Percentiles rank a stretch among this genome's conserved stretches.
These are phyloP conservation scores for Penicillium herquei DNA, from an alignment of 495 filamentous ascomycete species.

Conservation along the genomic window DNA sequence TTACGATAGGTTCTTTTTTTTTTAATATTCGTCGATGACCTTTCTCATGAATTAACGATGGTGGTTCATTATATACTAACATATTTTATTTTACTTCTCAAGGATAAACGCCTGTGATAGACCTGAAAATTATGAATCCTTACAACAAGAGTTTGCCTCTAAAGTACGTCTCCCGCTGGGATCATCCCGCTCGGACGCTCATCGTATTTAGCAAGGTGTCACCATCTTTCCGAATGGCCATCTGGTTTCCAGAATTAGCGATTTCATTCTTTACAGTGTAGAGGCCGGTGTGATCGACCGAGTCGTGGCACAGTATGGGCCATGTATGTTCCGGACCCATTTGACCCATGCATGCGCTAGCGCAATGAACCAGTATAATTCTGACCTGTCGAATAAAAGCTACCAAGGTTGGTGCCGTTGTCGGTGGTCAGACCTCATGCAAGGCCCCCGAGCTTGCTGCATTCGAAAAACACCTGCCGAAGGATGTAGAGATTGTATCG, in stretches of 20 bases:
- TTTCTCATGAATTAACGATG: neutral
- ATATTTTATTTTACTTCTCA: constrained; percentile 14
- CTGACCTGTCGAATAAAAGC: constrained; percentile 54
- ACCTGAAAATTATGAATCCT: constrained; percentile 73
- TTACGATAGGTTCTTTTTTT: neutral
- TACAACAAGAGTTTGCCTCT: constrained; percentile 75
- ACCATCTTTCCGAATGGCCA: constrained; percentile 86
- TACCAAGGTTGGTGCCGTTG: constrained; percentile 89
- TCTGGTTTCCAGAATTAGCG: constrained; percentile 88
- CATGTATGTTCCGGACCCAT: constrained; percentile 64
- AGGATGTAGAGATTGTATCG: constrained; percentile 89
- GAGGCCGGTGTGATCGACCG: constrained; percentile 86
- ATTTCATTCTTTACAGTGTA: constrained; percentile 97
- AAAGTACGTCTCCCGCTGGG: constrained; percentile 54
- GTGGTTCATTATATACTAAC: constrained; percentile 29
- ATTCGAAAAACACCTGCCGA: constrained; percentile 84
- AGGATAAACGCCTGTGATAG: constrained; percentile 95
- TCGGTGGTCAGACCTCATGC: constrained; percentile 96
- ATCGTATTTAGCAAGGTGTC: constrained; percentile 45
- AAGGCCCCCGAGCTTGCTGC: constrained; percentile 95
- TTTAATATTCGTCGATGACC: too few species aligned
- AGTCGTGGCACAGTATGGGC: constrained; percentile 82
- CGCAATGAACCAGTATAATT: constrained; percentile 12
- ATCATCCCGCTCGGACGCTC: constrained; percentile 38
- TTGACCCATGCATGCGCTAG: constrained; percentile 13